Evolutionary conservation across 2,329 filamentous ascomycete genomes (phyloP).

Genomic region (Chlorencoelia australis): DNA sequence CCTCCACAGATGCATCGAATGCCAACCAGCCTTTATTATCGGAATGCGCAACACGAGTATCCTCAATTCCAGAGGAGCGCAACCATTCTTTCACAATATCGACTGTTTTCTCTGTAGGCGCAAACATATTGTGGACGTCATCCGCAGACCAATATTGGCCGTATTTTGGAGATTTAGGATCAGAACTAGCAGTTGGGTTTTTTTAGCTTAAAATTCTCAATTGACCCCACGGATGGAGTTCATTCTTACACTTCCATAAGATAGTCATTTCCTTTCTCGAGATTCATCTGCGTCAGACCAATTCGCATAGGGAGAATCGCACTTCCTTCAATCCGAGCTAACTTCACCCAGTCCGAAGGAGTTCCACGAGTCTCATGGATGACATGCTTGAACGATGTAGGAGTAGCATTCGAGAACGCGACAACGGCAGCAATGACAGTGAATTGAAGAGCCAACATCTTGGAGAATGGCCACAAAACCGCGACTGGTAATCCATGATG

Average conservation of each 20-base stretch:
- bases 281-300: conserved; percentile 34
- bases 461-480: background rate
- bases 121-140: conserved; percentile 21
- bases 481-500: too few species aligned
- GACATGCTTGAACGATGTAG: conserved; percentile 7
- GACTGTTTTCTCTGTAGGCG: conserved; percentile 23
- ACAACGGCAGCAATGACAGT: conserved; percentile 8
- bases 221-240: background rate
- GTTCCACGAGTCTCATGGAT: conserved; percentile 15
- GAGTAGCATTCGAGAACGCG: conserved; percentile 9
- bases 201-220: background rate
- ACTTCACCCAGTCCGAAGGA: conserved; percentile 15
- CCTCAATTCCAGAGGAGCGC: conserved; percentile 23
- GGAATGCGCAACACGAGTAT: conserved; percentile 25
- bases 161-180: conserved; percentile 16
- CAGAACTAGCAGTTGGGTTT: conserved; percentile 10
- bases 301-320: conserved; percentile 33
- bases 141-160: conserved; percentile 13
- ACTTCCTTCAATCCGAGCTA: conserved; percentile 11
- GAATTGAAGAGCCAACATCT: conserved; percentile 7
- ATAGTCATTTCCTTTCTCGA: conserved; percentile 33
- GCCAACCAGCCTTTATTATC: conserved; percentile 28
- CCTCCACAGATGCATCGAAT: conserved; percentile 27
- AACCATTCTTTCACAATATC: conserved; percentile 28
- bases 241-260: conserved; percentile 29